Evolutionary conservation across 2,329 filamentous ascomycete species (phyloP), one percentile per base, ranked within the genome.

Genomic region (Hymenoscyphus scutula): DNA sequence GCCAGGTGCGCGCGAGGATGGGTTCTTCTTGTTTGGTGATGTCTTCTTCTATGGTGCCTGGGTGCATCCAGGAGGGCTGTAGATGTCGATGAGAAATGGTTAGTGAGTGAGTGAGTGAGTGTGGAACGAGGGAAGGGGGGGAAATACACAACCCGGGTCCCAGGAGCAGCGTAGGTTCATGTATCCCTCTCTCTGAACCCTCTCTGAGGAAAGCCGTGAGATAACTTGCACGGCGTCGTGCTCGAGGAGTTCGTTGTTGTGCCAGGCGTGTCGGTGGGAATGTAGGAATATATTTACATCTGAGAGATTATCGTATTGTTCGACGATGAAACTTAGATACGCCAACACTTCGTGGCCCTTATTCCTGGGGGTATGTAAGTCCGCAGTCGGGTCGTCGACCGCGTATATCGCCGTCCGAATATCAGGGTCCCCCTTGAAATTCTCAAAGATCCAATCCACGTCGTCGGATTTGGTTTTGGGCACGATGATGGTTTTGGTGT

Each of bases 141-240:
- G n/a, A n/a, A n/a, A n/a, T n/a, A n/a, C n/a, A 65, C 85, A 88
- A 8, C 84, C 84, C 2, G 84, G 81, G 51, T 80, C 76, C 81
- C 80, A 83, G 66, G 81, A 81, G 71, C 85, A 88, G 58, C 85
- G 81, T 58, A 88, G 77, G 69, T 87, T 87, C 66, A 82, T 80
- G 70, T 87, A 88, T 54, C 84, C 85, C 58, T 79, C 76, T 59
- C 77, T 72, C 56, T 79, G 77, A n/a, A 87, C 77, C 62, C 68
- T 62, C 30, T 70, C 69, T 0, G 69, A 53, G 1, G 67, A 70
- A 3, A 73, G 51, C 4, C 68, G 64, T 1, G 60, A 55, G 3
- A 72, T 66, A 62, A 70, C 67, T 25, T 70, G 58, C 13, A 84
- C 77, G n/a, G 67, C 64, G 63, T 70, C 68, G n/a, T 62, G n/a